Base-by-base conservation (phyloP, 1,284 basidiomycete genomes). In the Stygiomarasmius scandens region DNA sequence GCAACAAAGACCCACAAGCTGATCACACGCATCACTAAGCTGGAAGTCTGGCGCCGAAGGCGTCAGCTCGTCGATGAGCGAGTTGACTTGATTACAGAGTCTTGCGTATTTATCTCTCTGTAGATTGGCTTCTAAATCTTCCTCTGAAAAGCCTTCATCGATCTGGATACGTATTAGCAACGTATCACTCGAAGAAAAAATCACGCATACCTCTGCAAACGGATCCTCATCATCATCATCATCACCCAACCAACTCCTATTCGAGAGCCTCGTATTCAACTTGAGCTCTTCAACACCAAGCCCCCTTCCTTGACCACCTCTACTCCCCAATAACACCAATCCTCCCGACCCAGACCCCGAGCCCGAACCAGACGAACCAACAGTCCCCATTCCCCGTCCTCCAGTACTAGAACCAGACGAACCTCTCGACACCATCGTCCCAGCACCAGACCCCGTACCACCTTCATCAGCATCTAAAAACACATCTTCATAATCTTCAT, bases 161-260 rank as follows among this genome's bases (percentile, higher is more conserved):
- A 96, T 94, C 89, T 93, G 61, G 3, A 54, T 46, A 11, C 27
- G 6, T 49, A 32, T 16, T 41, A 14, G 54, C 29, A 25, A 54
- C 59, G 57, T 60, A 49, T 36, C 36, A 20, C 16, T 38, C 12
- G 22, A 54, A 51, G 61, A 48, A 27, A 51, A 19, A 46, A 27
- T 27, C 19, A 27, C 6, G 54, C 73, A 52, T 63, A 92, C 91
- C 77, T 96, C 94, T 0, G 95, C 94, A 67, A 98, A 98, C 0
- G 95, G 95, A 77, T 97, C 95, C 57, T 92, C 93, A 49, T 94
- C 93, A 59, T 96, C 93, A 25, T 89, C 89, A 52, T 93, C 92
- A 6, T 89, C 91, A 67, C 81, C 19, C 67, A 92, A 88, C 93
- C 93, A 96, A 22, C 93, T 93, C 70, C 86, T 89, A 69, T 90